These are phyloP conservation scores for Gaertneriomyces sp. DNA, from an alignment of 192 early-diverging fungal genomes.

Conservation along the genomic window DNA sequence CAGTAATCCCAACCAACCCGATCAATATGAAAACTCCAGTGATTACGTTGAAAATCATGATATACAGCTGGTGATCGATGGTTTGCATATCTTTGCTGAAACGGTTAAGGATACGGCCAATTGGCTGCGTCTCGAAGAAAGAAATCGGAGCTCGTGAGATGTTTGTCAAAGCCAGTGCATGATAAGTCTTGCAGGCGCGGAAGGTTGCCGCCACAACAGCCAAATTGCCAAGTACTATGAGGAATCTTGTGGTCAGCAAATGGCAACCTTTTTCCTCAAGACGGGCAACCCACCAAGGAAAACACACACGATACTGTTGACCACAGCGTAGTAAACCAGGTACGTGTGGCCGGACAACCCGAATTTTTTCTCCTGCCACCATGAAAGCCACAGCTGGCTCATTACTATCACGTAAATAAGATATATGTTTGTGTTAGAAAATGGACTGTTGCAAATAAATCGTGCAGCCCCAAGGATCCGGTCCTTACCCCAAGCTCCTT, in stretches of 20 bases:
- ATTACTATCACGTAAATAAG: too few species aligned
- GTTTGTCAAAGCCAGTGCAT: slow-evolving; percentile 44
- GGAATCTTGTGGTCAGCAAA: too few species aligned
- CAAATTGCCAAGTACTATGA: too few species aligned
- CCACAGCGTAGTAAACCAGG: too few species aligned
- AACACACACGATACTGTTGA: slow-evolving; percentile 23
- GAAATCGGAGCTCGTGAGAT: slow-evolving; percentile 55
- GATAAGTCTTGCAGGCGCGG: slow-evolving; percentile 2
- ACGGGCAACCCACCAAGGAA: slow-evolving; percentile 13
- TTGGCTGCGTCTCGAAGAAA: slow-evolving; percentile 60
- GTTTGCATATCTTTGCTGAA: slow-evolving; percentile 49
- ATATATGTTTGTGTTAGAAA: too few species aligned
- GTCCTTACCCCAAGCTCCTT: too few species aligned
- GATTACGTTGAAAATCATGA: slow-evolving; percentile 40
- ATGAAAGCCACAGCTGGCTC: too few species aligned
- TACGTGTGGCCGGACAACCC: too few species aligned
- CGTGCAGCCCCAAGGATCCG: too few species aligned
- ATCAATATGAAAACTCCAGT: background rate
- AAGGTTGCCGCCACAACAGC: too few species aligned
- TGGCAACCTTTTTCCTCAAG: slow-evolving; percentile 9
- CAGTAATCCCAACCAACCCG: background rate
- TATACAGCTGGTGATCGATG: slow-evolving; percentile 57
- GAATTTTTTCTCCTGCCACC: too few species aligned
- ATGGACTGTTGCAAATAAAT: too few species aligned
- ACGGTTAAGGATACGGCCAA: slow-evolving; percentile 67